phyloP scores from a whole-genome alignment of 495 filamentous ascomycete species.

The Penicillium canescens region DNA sequence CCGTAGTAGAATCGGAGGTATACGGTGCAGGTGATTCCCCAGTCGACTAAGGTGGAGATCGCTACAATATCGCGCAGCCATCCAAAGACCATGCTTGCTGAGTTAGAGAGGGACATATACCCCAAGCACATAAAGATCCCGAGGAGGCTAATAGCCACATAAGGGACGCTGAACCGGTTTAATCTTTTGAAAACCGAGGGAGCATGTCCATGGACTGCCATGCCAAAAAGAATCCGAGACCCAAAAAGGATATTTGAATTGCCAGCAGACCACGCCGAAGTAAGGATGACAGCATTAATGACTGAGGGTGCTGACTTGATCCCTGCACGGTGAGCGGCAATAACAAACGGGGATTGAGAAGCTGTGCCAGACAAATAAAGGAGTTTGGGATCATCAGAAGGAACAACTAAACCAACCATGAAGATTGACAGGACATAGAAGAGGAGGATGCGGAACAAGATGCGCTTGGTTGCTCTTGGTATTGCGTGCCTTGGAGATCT shows the following conservation, averaged over 20 bases:
- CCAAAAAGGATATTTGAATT: constrained; percentile 45
- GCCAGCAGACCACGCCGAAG: constrained; percentile 33
- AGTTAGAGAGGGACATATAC: constrained; percentile 50
- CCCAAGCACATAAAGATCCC: constrained; percentile 48
- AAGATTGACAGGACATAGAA: constrained; percentile 37
- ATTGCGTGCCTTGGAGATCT: constrained; percentile 28
- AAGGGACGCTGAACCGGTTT: constrained; percentile 59
- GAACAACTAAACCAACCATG: constrained; percentile 39
- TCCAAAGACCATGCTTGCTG: constrained; percentile 51
- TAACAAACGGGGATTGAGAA: constrained; percentile 49
- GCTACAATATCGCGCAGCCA: constrained; percentile 55
- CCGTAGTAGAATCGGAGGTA: constrained; percentile 56
- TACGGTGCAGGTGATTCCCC: constrained; percentile 49
- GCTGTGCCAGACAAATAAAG: constrained; percentile 24
- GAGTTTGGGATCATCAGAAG: constrained; percentile 48
- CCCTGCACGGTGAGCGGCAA: constrained; percentile 32
- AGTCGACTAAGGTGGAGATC: constrained; percentile 47
- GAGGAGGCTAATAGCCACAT: constrained; percentile 44
- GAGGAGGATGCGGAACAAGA: constrained; percentile 31
- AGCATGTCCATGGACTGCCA: constrained; percentile 36
- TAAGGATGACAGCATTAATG: constrained; percentile 44
- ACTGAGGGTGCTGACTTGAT: constrained; percentile 43
- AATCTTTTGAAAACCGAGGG: constrained; percentile 44
- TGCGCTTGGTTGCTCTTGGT: constrained; percentile 29
- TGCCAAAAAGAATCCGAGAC: constrained; percentile 37